Evolutionary conservation across 1,284 basidiomycete species (phyloP).

Genomic region (Farysia itapuensis): DNA sequence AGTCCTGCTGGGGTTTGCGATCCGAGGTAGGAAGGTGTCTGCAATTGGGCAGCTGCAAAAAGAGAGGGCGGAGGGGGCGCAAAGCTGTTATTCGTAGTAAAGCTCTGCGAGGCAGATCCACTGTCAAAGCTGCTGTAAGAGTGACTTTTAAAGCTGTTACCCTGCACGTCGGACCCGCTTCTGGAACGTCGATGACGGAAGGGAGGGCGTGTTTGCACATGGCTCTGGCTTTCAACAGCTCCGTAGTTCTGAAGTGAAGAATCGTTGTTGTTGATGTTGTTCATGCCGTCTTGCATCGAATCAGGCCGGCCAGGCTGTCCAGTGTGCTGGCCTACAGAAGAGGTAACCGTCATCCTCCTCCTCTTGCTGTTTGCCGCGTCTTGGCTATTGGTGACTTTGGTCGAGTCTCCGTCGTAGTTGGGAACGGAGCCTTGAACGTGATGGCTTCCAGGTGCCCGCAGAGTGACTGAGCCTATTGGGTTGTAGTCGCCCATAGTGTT

Average conservation of each 20-base stretch:
- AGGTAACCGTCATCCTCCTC: constrained; percentile 34
- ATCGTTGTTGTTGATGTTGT: constrained; percentile 1
- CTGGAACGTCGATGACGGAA: constrained; percentile 26
- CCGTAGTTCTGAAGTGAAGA: too few species aligned
- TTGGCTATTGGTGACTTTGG: constrained; percentile 21
- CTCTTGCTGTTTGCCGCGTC: constrained; percentile 24
- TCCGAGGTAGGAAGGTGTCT: constrained; percentile 18
- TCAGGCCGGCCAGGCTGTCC: constrained; percentile 10
- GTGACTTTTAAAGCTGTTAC: constrained; percentile 11
- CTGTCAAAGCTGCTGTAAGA: constrained; percentile 19
- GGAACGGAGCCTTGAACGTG: constrained; percentile 12
- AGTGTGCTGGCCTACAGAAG: constrained; percentile 10
- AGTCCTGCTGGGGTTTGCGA: constrained; percentile 22
- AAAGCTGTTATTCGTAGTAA: constrained; percentile 7
- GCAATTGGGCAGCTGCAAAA: constrained; percentile 13
- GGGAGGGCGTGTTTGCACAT: constrained; percentile 9
- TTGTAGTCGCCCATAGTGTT: neutral
- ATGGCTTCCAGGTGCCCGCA: constrained; percentile 9
- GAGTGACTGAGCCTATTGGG: neutral
- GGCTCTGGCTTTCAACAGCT: neutral
- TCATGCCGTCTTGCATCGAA: constrained; percentile 12
- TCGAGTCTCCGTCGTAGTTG: constrained; percentile 22
- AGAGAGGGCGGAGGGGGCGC: constrained; percentile 15
- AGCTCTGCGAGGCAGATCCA: constrained; percentile 3
- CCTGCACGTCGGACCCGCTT: constrained; percentile 20